These are phyloP conservation scores for Penicillium polonicum DNA, from an alignment of 2,329 filamentous ascomycete genomes.

Conservation along the genomic window DNA sequence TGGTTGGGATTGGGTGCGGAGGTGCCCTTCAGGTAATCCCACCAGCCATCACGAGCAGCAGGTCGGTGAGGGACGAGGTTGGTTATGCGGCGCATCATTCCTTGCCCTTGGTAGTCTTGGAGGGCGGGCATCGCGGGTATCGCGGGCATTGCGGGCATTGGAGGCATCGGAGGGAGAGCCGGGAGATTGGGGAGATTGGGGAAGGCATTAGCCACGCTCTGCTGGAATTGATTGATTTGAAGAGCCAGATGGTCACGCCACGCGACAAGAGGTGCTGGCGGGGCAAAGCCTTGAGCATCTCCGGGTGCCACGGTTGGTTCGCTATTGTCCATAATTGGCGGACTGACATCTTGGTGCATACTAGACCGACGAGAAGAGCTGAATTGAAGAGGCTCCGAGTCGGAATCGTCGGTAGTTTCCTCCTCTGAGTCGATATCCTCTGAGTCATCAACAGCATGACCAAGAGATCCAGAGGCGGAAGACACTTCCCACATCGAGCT, in stretches of 20 bases:
- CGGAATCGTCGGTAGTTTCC: slow-evolving; percentile 25
- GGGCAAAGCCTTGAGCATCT: slow-evolving; percentile 44
- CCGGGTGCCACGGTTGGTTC: slow-evolving; percentile 29
- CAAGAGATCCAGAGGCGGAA: slow-evolving; percentile 46
- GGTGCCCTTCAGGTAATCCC: slow-evolving; percentile 61
- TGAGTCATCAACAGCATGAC: slow-evolving; percentile 45
- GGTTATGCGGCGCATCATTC: slow-evolving; percentile 69
- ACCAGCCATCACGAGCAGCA: slow-evolving; percentile 59
- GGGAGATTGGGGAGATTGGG: slow-evolving; percentile 63
- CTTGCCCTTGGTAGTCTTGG: slow-evolving; percentile 71
- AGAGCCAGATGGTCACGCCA: slow-evolving; percentile 71
- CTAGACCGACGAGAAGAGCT: slow-evolving; percentile 38
- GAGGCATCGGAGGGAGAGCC: slow-evolving; percentile 57
- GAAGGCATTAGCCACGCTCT: slow-evolving; percentile 65
- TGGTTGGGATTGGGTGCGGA: slow-evolving; percentile 49
- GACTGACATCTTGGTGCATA: slow-evolving; percentile 33
- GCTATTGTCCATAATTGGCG: slow-evolving; percentile 23
- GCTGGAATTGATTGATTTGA: slow-evolving; percentile 74
- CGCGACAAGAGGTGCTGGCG: slow-evolving; percentile 64
- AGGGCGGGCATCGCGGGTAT: slow-evolving; percentile 63
- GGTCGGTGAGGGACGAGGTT: slow-evolving; percentile 70
- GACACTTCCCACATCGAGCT: slow-evolving; percentile 65
- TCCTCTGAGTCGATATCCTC: slow-evolving; percentile 32
- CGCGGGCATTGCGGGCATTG: slow-evolving; percentile 52
- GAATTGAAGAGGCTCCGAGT: slow-evolving; percentile 26